Base-by-base conservation (phyloP, 2,329 filamentous ascomycete genomes). In the Pyrenochaeta sp. region DNA sequence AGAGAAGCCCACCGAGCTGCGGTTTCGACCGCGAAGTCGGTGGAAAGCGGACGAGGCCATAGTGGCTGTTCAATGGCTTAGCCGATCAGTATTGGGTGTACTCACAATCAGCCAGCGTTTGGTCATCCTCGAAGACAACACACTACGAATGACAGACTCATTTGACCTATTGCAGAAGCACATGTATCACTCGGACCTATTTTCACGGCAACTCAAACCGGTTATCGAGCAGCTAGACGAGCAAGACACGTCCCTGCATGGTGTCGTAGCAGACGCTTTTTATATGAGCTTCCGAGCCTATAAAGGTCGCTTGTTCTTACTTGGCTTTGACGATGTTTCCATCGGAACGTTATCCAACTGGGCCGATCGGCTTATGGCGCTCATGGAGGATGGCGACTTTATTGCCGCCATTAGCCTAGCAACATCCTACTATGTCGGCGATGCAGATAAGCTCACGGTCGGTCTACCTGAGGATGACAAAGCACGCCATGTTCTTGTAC, bases 331-430 rank as follows among this genome's bases (percentile, higher is more conserved):
- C 69, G 94, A 98, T 69, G 81, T 97, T 35, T 91, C 92, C 0
- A 91, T 98, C 42, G 95, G 95, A 1, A 90, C 90, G 4, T 78
- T 99, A 30, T 98, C 95, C 0, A 99, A 99, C 64, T 99, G 95
- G 95, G 94, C 95, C 2, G 95, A 99, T 75, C 85, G 95, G 35
- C 81, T 99, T 15, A 87, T 97, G 61, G 93, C 94, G 0, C 82
- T 98, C 64, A 97, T 99, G 91, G 93, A 98, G 73, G 87, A 92
- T 51, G 95, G 95, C n/a, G 92, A 98, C 75, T 97, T 96, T 69
- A 90, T 99, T 60, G 90, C 87, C 11, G 93, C 95, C 1, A 97
- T 99, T 55, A 85, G 89, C 60, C 82, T 99, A 53, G 96, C 94
- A 9, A 96, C 92, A 0, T 90, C 90, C 0, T 99, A 98, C 75